Evolutionary conservation across 306 rosid species (phyloP).

Genomic region (Begonia peltatifolia): DNA sequence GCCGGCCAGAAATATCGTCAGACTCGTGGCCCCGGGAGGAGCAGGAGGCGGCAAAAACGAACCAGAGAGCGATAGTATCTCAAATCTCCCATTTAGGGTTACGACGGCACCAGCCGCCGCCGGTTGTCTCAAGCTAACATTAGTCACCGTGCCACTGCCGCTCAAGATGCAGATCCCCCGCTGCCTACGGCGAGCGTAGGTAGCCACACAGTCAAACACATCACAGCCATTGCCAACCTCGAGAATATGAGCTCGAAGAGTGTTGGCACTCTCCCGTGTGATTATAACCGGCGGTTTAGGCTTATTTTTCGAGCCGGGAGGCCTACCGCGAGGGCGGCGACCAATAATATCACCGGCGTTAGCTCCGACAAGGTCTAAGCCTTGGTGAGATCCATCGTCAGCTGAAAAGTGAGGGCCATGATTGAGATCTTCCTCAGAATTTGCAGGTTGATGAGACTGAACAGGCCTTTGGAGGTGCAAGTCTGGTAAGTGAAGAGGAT

Average conservation of each 20-base stretch:
- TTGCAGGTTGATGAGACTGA: slow-evolving; percentile 18
- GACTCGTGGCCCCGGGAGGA: slow-evolving; percentile 77
- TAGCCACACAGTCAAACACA: slow-evolving; percentile 64
- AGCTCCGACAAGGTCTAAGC: slow-evolving; percentile 25
- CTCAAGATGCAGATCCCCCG: slow-evolving; percentile 86
- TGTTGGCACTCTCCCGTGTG: slow-evolving; percentile 80
- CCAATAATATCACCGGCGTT: slow-evolving; percentile 27
- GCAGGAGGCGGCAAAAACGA: slow-evolving; percentile 89
- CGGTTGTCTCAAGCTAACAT: slow-evolving; percentile 66
- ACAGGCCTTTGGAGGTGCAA: slow-evolving; percentile 32
- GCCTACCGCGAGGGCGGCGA: slow-evolving; percentile 66
- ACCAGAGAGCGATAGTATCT: slow-evolving; percentile 69
- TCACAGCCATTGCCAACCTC: slow-evolving; percentile 69
- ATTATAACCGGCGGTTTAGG: slow-evolving; percentile 72
- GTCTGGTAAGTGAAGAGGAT: slow-evolving; percentile 47
- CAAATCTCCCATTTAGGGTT: slow-evolving; percentile 74
- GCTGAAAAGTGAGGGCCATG: slow-evolving; percentile 1
- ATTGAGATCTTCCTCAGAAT: slow-evolving; percentile 23
- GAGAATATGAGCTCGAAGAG: slow-evolving; percentile 84
- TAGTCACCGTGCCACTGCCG: slow-evolving; percentile 74
- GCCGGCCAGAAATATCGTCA: slow-evolving; percentile 55
- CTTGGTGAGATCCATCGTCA: slow-evolving; percentile 16
- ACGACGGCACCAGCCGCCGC: slow-evolving; percentile 49
- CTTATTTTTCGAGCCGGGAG: slow-evolving; percentile 80
- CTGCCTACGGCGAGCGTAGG: slow-evolving; percentile 75